phyloP scores from a whole-genome alignment of 2,329 filamentous ascomycete genomes.

The Zymoseptoria crescenta region DNA sequence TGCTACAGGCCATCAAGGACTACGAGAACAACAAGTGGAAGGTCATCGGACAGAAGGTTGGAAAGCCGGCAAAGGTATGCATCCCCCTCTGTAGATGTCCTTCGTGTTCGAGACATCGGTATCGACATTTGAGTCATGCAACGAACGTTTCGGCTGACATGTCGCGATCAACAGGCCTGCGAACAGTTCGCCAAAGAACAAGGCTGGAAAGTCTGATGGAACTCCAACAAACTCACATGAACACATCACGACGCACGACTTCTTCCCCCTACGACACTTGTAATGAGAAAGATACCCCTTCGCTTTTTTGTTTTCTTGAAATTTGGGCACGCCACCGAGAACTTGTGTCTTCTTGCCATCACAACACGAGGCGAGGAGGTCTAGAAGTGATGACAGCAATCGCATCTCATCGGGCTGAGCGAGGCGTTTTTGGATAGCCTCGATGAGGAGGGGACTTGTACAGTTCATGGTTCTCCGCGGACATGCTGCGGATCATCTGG shows the following conservation, averaged over 20 bases:
- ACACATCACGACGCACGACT: background rate
- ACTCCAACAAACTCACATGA: background rate
- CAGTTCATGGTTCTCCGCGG: background rate
- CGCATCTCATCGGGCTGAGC: background rate
- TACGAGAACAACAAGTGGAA: constrained; percentile 99
- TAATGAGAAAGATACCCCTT: constrained; percentile 12
- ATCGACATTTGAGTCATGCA: background rate
- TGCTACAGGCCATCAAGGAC: constrained; percentile 93
- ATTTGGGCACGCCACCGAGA: background rate
- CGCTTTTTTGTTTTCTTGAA: background rate
- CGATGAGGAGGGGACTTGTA: background rate
- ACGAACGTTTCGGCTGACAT: background rate
- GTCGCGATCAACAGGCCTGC: constrained; percentile 51
- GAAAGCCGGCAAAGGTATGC: constrained; percentile 87
- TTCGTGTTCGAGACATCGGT: background rate
- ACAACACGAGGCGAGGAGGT: background rate
- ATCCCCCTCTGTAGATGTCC: constrained; percentile 11
- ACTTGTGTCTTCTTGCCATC: background rate
- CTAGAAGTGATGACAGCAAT: background rate
- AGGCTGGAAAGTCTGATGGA: constrained; percentile 27
- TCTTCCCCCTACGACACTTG: constrained; percentile 3
- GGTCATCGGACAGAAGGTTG: constrained; percentile 89
- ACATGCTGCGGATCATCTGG: background rate
- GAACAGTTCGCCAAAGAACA: constrained; percentile 96
- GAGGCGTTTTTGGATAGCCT: background rate